Conservation (phyloP, 768 basidiomycete genomes). For the Mycena kentingensis region DNA sequence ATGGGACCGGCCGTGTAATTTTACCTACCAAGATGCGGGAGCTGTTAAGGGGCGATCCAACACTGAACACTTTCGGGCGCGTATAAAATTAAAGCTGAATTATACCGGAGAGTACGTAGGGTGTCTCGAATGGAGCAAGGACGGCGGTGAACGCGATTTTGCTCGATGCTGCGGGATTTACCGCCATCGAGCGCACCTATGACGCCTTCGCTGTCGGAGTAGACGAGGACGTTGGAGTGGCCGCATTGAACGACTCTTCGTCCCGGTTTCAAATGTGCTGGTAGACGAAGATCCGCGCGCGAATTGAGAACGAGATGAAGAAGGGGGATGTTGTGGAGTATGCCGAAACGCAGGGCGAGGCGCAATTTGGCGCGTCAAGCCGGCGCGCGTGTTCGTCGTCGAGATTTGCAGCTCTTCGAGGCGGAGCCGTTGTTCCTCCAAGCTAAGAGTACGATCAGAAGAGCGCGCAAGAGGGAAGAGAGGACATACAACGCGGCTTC, state of each 20-base stretch:
- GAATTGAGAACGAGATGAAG: slow-evolving; percentile 87
- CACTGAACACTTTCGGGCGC: no score
- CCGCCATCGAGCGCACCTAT: no score
- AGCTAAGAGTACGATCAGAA: background rate
- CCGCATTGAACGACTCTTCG: slow-evolving; percentile 21
- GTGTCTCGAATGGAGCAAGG: no score
- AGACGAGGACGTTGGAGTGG: no score
- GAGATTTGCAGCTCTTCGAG: slow-evolving; percentile 65
- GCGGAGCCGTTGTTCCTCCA: slow-evolving; percentile 35
- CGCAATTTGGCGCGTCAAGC: slow-evolving; percentile 73
- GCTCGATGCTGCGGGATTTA: no score
- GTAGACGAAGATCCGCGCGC: slow-evolving; percentile 86
- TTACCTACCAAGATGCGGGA: no score
- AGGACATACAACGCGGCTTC: slow-evolving; percentile 78
- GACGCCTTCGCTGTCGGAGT: no score
- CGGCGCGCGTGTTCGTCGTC: slow-evolving; percentile 24
- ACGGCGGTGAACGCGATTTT: no score
- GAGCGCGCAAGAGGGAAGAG: background rate
- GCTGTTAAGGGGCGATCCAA: no score
- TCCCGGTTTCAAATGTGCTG: slow-evolving; percentile 50
- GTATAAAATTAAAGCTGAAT: no score
- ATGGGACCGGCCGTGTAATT: no score
- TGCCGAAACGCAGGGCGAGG: slow-evolving; percentile 82
- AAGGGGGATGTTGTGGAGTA: slow-evolving; percentile 97
- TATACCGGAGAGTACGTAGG: no score